phyloP scores from a whole-genome alignment of 2,329 filamentous ascomycete species.

The Diaporthe longicolla region DNA sequence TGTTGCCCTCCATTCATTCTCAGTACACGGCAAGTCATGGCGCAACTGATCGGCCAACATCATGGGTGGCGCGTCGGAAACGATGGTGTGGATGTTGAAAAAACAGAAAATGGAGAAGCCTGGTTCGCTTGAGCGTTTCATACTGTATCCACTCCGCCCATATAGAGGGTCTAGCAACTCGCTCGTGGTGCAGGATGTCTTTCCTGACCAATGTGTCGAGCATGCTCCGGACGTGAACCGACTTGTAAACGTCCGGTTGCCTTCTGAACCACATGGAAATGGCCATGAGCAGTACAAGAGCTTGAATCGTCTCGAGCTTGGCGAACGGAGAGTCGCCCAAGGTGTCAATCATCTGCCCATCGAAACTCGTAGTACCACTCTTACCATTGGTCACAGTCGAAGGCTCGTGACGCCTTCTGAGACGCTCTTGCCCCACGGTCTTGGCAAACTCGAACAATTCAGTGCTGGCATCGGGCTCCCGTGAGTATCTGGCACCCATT shows the following conservation, averaged over 20 bases:
- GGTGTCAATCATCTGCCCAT: neutral
- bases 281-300: neutral
- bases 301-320: neutral
- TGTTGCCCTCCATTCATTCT: conserved; percentile 5
- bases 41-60: neutral
- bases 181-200: neutral
- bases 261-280: conserved; percentile 1
- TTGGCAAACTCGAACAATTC: neutral
- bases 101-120: conserved; percentile 1
- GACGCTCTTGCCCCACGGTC: conserved; percentile 5
- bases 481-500: neutral
- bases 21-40: neutral
- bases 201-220: conserved; percentile 1
- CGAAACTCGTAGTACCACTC: neutral
- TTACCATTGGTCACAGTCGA: neutral
- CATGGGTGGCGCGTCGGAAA: conserved; percentile 3
- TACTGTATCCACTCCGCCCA: conserved; percentile 12
- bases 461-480: neutral
- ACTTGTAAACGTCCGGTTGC: neutral
- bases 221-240: neutral
- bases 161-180: neutral
- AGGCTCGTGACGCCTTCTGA: neutral
- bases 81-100: neutral
- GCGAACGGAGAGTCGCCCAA: neutral
- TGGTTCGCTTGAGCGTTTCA: neutral